phyloP scores from a whole-genome alignment of 164 flowering plant species.

The Protea cynaroides region DNA sequence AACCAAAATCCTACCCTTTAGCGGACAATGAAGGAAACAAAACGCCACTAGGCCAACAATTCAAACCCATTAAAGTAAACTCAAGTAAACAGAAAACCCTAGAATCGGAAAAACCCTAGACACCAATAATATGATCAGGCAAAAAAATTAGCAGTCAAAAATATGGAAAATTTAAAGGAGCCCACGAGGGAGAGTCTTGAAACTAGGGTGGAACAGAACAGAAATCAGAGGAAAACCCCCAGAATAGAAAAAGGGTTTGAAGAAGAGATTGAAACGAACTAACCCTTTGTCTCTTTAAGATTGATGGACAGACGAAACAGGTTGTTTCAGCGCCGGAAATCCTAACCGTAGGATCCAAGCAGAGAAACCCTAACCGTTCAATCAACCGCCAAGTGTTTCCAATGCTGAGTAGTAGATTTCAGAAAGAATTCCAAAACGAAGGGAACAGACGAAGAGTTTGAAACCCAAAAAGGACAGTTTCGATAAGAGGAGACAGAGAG shows the following conservation, averaged over 20 bases:
- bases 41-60: constrained; percentile 3
- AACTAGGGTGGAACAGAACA: constrained; percentile 25
- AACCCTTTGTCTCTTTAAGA: constrained; percentile 7
- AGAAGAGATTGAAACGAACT: neutral
- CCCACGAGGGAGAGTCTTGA: constrained; percentile 3
- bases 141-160: neutral
- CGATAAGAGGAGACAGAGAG: neutral
- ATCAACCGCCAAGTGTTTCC: constrained; percentile 24
- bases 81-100: constrained; percentile 11
- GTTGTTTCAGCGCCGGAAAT: constrained; percentile 5
- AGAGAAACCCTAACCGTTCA: constrained; percentile 40
- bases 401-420: constrained; percentile 24
- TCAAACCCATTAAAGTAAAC: constrained; percentile 14
- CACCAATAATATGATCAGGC: constrained; percentile 1
- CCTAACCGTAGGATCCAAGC: constrained; percentile 11
- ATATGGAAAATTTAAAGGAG: neutral
- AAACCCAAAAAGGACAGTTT: neutral
- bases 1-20: neutral
- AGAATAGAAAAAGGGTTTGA: neutral
- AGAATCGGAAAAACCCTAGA: constrained; percentile 14
- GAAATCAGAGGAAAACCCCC: neutral
- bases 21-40: constrained; percentile 2
- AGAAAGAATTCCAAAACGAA: neutral
- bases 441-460: neutral
- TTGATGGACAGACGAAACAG: neutral